A percentile compares a stretch with the other conserved stretches of the same genome.
Conservation (phyloP, 345 rosid species). For the Lagerstroemia speciosa region DNA sequence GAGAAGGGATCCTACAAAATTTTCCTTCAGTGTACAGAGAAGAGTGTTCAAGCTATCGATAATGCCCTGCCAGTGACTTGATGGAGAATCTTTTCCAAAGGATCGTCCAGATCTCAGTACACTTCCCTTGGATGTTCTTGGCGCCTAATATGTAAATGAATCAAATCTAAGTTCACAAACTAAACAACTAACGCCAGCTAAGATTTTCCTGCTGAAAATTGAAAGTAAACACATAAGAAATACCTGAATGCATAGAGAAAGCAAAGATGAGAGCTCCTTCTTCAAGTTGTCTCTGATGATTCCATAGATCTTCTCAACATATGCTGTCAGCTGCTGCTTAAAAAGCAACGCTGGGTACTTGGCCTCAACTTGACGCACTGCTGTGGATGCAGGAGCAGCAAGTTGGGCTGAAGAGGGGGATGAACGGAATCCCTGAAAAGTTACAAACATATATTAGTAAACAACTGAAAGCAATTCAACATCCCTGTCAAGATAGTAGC, state of each 20-base stretch:
- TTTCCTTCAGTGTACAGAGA: conserved; percentile 74
- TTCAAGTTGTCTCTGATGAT: conserved; percentile 94
- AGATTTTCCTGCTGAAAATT: neutral
- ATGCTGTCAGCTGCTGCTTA: conserved; percentile 97
- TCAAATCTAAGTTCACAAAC: neutral
- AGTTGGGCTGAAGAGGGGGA: conserved; percentile 76
- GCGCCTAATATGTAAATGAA: conserved; percentile 43
- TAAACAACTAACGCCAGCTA: neutral
- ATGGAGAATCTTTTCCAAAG: conserved; percentile 75
- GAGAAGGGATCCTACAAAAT: conserved; percentile 48
- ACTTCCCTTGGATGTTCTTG: conserved; percentile 85
- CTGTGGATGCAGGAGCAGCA: conserved; percentile 63
- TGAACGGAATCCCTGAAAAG: conserved; percentile 81
- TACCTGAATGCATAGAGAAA: conserved; percentile 91
- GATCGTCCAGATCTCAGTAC: conserved; percentile 74
- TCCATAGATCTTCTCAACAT: conserved; percentile 94
- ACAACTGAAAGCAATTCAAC: conserved; percentile 4
- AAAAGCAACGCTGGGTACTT: conserved; percentile 97
- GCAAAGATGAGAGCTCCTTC: conserved; percentile 72
- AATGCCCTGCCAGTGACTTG: conserved; percentile 94
- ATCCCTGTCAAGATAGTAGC: neutral
- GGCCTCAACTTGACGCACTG: conserved; percentile 90
- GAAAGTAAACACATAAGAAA: neutral
- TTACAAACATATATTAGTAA: conserved; percentile 4
- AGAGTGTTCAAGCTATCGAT: conserved; percentile 79